Base-by-base conservation (phyloP, 352 stramenopile genomes). In the Stephanocyclus meneghinianus region DNA sequence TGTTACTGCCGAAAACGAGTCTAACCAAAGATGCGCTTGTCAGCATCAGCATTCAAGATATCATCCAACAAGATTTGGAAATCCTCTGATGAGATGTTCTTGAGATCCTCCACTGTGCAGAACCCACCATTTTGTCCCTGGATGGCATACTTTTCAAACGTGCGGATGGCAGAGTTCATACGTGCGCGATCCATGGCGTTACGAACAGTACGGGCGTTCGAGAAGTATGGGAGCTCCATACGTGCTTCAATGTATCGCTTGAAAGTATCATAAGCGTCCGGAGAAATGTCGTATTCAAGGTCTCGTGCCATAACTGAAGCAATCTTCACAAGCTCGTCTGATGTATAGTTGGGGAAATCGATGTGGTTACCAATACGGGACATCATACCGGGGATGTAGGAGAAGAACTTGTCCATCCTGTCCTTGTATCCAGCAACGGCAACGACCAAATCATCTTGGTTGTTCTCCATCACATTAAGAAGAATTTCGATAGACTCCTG, bases 401-500 rank as follows among this genome's bases (percentile, higher is more conserved):
- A 94, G 85, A 95, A 96, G 83, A 96, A 96, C 37, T 90, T 92
- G 71, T 96, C 91, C 93, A 96, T 96, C 30, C 90, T 87, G 76
- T 96, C 93, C 72, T 95, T 95, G 90, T 96, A 96, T 76, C 91
- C 91, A 18, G 91, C 91, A 64, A 95, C 80, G 37, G 90, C 88
- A 42, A 95, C 87, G 71, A 96, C 91, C 55, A 96, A 85, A 87
- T 96, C 93, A 57, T 95, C 92, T 76, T 93, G 92, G 71, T 95
- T 91, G 74, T 91, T 94, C 87, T 96, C 93, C 93, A 96, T 96
- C 21, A 96, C 90, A 71, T 95, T 96, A 0, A 96, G 86, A 53
- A 96, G 83, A 87, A 96, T 96, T 85, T 96, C 92, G 73, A 96
- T 96, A 50, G 90, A 95, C 84, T 96, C 92, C 81, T 95, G 91